A percentile compares a stretch with the other conserved stretches of the same genome.
Evolutionary conservation across 2,329 filamentous ascomycete genomes (phyloP).

Genomic region (Colletotrichum coccodes): DNA sequence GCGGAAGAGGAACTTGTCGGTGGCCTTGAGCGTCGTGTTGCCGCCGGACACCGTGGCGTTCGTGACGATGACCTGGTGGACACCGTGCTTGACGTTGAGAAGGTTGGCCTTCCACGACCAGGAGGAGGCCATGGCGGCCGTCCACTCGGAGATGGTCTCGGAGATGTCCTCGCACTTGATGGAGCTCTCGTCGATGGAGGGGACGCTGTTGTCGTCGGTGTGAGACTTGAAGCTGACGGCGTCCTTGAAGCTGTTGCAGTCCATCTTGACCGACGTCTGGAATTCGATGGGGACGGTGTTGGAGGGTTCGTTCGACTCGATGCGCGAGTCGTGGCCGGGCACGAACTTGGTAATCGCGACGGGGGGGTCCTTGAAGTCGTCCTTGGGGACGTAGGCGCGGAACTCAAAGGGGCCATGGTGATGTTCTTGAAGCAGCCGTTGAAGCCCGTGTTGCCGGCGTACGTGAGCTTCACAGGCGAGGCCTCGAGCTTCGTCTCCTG

Average conservation of each 20-base stretch:
- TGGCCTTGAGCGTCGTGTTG: slow-evolving; percentile 55
- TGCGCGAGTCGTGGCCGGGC: slow-evolving; percentile 69
- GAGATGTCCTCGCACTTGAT: slow-evolving; percentile 56
- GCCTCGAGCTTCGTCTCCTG: slow-evolving; percentile 61
- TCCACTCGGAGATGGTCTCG: slow-evolving; percentile 46
- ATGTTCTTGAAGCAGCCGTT: slow-evolving; percentile 67
- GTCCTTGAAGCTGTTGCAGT: slow-evolving; percentile 62
- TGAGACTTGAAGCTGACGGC: slow-evolving; percentile 63
- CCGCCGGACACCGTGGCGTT: slow-evolving; percentile 59
- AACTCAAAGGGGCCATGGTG: slow-evolving; percentile 65
- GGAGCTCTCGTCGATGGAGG: slow-evolving; percentile 54
- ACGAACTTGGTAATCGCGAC: slow-evolving; percentile 69
- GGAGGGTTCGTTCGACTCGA: slow-evolving; percentile 51
- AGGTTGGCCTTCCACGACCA: slow-evolving; percentile 65
- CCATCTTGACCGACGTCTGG: slow-evolving; percentile 69
- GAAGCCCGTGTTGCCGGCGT: slow-evolving; percentile 54
- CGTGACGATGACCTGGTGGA: slow-evolving; percentile 67
- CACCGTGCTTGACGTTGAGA: slow-evolving; percentile 67
- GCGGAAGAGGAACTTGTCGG: slow-evolving; percentile 65
- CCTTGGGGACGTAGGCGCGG: slow-evolving; percentile 66
- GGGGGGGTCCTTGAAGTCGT: slow-evolving; percentile 58
- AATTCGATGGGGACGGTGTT: slow-evolving; percentile 55
- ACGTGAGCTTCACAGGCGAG: slow-evolving; percentile 55
- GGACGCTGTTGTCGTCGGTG: slow-evolving; percentile 55
- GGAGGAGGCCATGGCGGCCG: slow-evolving; percentile 61